Base-by-base conservation (phyloP, 306 rosid genomes). In the Macrotyloma uniflorum region DNA sequence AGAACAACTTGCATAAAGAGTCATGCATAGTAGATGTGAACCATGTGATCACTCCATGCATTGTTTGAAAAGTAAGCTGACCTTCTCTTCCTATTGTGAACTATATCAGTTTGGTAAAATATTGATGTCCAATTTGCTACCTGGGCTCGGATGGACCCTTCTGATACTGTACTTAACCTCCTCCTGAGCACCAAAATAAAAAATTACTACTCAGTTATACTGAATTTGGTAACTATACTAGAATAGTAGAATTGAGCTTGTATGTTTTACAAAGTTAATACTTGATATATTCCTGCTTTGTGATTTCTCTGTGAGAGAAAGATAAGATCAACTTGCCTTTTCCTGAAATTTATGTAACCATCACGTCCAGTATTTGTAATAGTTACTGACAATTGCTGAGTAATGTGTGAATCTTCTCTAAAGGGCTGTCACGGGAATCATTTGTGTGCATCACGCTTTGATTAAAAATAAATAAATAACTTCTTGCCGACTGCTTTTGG, bases 1-100 rank as follows among this genome's bases (percentile, higher is more conserved):
- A 28, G 45, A 32, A 70, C 64, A 10, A 50, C 53, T 55, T 43
- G 35, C 55, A 51, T 54, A 55, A 67, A 35, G 45, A n/a, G 61
- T 13, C 26, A 45, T 43, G 58, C 61, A 28, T 45, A n/a, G 35
- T 45, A 61, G 58, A 74, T 75, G 43, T 15, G 42, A 61, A 30
- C 30, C 22, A 61, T 16, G 67, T 59, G 47, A 32, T 59, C 32
- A 59, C 23, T 28, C 70, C 57, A 30, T 26, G 8, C 32, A 59
- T 74, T 74, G 42, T 15, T 5, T n/a, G 26, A 59, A 59, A 58
- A 50, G 22, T 73, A 73, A 55, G 16, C 24, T 22, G 4, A 14
- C 23, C 77, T 38, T 57, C 12, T 72, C 77, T 55, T 73, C 42
- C 54, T 57, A 24, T 72, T 36, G 28, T 18, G 23, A 57, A 73